phyloP scores from a whole-genome alignment of 345 rosid species.

The Geranium brycei region DNA sequence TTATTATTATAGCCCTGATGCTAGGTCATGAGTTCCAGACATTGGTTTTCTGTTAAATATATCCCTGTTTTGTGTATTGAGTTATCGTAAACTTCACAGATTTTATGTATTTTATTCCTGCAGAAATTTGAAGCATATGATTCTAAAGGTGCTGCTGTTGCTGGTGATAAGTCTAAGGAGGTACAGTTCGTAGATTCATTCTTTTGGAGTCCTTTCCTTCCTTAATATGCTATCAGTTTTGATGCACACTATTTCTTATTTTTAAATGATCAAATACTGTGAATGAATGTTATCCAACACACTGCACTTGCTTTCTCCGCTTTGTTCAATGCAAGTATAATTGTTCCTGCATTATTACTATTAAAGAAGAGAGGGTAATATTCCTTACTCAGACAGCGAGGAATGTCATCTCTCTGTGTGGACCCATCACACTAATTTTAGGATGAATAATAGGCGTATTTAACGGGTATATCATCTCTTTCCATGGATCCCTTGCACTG shows the following conservation, averaged over 20 bases:
- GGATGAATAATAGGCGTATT: too few relatives aligned
- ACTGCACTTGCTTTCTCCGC: neutral
- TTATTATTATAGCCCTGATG: neutral
- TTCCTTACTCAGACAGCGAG: too few relatives aligned
- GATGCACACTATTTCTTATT: neutral
- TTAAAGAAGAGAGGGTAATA: too few relatives aligned
- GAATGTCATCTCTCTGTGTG: too few relatives aligned
- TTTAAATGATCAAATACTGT: neutral
- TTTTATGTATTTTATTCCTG: conserved; percentile 10
- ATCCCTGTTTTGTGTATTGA: neutral
- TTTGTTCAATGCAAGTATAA: too few relatives aligned
- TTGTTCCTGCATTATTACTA: too few relatives aligned
- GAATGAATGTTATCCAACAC: neutral
- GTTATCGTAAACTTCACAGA: neutral
- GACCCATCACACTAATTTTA: too few relatives aligned
- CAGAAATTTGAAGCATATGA: conserved; percentile 97
- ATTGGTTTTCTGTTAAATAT: neutral
- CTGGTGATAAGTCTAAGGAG: conserved; percentile 82
- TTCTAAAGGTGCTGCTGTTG: conserved; percentile 52
- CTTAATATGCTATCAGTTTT: neutral
- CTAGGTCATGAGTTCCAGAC: too few relatives aligned
- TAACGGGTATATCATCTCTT: too few relatives aligned
- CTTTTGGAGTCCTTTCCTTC: neutral
- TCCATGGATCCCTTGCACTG: too few relatives aligned
- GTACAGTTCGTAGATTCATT: conserved; percentile 14